phyloP scores from a whole-genome alignment of 2,329 filamentous ascomycete genomes.

The Huntiella savannae region DNA sequence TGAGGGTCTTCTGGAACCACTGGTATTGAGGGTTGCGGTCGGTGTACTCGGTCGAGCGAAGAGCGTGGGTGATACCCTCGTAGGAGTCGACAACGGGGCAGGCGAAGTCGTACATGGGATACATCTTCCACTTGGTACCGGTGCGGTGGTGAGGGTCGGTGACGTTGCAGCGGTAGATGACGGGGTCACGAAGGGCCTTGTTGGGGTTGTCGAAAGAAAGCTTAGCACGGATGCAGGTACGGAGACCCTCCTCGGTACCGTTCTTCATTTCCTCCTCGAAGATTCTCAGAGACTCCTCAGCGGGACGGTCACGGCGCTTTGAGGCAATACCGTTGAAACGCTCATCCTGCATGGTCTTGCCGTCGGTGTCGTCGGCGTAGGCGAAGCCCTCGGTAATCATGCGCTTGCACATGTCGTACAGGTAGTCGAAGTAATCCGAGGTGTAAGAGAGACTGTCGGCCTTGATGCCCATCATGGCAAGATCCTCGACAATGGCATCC shows the following conservation, averaged over 20 bases:
- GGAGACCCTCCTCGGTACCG: constrained; percentile 56
- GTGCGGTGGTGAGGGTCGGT: constrained; percentile 55
- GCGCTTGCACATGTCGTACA: constrained; percentile 69
- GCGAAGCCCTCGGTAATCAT: constrained; percentile 76
- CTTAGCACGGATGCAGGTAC: constrained; percentile 88
- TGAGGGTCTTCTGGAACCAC: constrained; percentile 61
- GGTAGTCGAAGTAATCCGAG: constrained; percentile 83
- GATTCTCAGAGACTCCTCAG: constrained; percentile 69
- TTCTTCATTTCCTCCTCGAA: constrained; percentile 90
- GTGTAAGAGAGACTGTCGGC: constrained; percentile 77
- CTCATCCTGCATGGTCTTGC: constrained; percentile 72
- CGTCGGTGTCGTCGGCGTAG: constrained; percentile 86
- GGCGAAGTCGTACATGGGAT: constrained; percentile 74
- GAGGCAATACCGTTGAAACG: constrained; percentile 70
- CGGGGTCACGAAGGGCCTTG: constrained; percentile 87
- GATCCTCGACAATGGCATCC: constrained; percentile 81
- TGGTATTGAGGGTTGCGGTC: constrained; percentile 75
- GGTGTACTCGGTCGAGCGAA: constrained; percentile 72
- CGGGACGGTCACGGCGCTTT: constrained; percentile 53
- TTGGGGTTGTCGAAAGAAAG: constrained; percentile 83
- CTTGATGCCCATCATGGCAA: constrained; percentile 78
- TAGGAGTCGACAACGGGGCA: constrained; percentile 64
- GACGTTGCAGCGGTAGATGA: constrained; percentile 86
- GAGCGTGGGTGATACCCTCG: constrained; percentile 67
- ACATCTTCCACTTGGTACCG: constrained; percentile 63